Percentiles rank a stretch among this genome's conserved stretches.
Conservation (phyloP, 495 filamentous ascomycete species). For the Podospora didyma region DNA sequence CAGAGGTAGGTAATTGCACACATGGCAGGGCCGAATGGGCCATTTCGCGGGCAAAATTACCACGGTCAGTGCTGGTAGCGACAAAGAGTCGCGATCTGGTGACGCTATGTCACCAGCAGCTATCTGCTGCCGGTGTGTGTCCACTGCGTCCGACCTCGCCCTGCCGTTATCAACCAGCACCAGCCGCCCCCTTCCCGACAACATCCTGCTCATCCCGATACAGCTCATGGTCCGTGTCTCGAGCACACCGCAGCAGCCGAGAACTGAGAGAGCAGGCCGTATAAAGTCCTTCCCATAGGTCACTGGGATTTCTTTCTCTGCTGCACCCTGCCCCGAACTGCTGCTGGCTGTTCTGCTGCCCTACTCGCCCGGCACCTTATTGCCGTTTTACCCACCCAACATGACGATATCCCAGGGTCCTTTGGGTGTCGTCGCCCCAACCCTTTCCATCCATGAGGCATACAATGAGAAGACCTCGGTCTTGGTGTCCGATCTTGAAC, state of each 20-base stretch:
- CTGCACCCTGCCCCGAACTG: not conserved
- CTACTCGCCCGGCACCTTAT: not conserved
- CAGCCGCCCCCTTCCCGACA: not conserved
- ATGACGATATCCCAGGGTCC: constrained; percentile 20
- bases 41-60: too few species aligned
- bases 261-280: not conserved
- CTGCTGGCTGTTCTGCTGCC: not conserved
- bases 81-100: constrained; percentile 22
- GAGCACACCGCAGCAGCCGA: not conserved
- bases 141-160: constrained; percentile 12
- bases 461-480: constrained; percentile 4
- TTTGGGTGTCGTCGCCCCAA: constrained; percentile 4
- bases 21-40: not conserved
- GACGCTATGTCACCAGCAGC: constrained; percentile 19
- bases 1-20: not conserved
- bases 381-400: not conserved
- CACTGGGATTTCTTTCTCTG: not conserved
- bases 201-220: not conserved
- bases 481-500: constrained; percentile 7
- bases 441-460: not conserved
- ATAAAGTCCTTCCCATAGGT: not conserved
- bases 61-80: not conserved
- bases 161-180: not conserved
- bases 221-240: not conserved
- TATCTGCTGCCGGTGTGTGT: not conserved